A percentile compares a stretch with the other conserved stretches of the same genome.
Evolutionary conservation across 2,329 filamentous ascomycete species (phyloP).

Genomic region (Monascus ruber): DNA sequence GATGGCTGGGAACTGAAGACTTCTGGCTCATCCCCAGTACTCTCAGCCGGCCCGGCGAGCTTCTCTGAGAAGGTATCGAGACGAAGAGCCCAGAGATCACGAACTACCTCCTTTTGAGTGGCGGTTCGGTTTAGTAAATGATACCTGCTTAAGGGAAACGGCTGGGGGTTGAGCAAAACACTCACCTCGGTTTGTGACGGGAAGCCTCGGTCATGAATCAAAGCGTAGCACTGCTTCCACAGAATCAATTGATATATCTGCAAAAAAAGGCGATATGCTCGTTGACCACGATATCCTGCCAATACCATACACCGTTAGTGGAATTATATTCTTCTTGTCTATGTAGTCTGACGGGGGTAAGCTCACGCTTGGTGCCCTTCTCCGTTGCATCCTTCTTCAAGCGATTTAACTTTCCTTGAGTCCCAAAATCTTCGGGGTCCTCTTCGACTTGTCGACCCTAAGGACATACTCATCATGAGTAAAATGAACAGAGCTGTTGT

Average conservation of each 20-base stretch:
- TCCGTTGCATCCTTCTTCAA: conserved; percentile 45
- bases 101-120: conserved; percentile 45
- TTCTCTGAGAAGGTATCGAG: conserved; percentile 45
- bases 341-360: background rate
- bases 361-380: conserved; percentile 39
- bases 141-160: conserved; percentile 1
- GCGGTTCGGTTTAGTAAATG: no score
- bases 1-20: conserved; percentile 51
- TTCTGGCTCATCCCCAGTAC: conserved; percentile 31
- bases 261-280: conserved; percentile 67
- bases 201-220: conserved; percentile 56
- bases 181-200: conserved; percentile 60
- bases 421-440: conserved; percentile 60
- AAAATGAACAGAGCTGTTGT: background rate
- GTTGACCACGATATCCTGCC: conserved; percentile 47
- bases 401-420: conserved; percentile 45
- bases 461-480: conserved; percentile 2
- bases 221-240: conserved; percentile 65
- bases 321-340: conserved; percentile 5
- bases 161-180: conserved; percentile 3
- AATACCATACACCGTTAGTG: conserved; percentile 34
- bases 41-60: conserved; percentile 26
- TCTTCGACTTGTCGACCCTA: conserved; percentile 37
- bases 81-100: conserved; percentile 75
- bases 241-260: conserved; percentile 77